Evolutionary conservation across 306 rosid genomes (phyloP).

Genomic region (Inga oerstediana): DNA sequence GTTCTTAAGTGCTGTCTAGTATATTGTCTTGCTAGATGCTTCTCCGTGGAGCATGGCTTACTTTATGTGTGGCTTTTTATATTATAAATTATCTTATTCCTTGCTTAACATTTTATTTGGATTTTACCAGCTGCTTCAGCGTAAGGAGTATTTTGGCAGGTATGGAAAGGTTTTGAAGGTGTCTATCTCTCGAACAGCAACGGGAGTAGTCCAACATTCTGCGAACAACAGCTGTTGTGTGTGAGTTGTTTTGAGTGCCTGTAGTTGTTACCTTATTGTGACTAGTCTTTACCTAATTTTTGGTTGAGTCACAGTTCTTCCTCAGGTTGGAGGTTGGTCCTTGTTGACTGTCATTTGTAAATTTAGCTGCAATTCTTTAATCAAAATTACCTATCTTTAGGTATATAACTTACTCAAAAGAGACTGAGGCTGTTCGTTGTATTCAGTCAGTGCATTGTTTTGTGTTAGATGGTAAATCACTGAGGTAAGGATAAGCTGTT

Average conservation of each 20-base stretch:
- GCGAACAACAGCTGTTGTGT: slow-evolving; percentile 59
- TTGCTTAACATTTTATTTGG: slow-evolving; percentile 29
- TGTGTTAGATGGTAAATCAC: slow-evolving; percentile 54
- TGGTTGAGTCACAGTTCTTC: slow-evolving; percentile 22
- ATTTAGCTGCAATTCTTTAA: slow-evolving; percentile 13
- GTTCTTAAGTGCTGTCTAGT: slow-evolving; percentile 29
- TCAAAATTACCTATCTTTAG: slow-evolving; percentile 34
- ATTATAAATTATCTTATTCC: slow-evolving; percentile 23
- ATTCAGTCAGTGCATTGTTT: slow-evolving; percentile 62
- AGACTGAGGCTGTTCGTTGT: slow-evolving; percentile 54
- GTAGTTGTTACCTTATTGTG: slow-evolving; percentile 11
- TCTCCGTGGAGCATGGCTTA: slow-evolving; percentile 19
- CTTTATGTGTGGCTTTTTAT: background rate
- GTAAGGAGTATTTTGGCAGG: slow-evolving; percentile 56
- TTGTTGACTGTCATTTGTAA: slow-evolving; percentile 23
- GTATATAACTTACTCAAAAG: slow-evolving; percentile 59
- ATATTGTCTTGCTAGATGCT: slow-evolving; percentile 33
- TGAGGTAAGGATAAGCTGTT: slow-evolving; percentile 47
- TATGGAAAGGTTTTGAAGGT: slow-evolving; percentile 61
- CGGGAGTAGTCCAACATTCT: slow-evolving; percentile 57
- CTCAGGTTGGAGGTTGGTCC: slow-evolving; percentile 20
- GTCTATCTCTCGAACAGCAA: slow-evolving; percentile 54
- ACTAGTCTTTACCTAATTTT: background rate
- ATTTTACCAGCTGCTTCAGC: slow-evolving; percentile 53
- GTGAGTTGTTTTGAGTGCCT: slow-evolving; percentile 44